Base-by-base conservation (phyloP, 2,329 filamentous ascomycete species). In the Dendryphion nanum region DNA sequence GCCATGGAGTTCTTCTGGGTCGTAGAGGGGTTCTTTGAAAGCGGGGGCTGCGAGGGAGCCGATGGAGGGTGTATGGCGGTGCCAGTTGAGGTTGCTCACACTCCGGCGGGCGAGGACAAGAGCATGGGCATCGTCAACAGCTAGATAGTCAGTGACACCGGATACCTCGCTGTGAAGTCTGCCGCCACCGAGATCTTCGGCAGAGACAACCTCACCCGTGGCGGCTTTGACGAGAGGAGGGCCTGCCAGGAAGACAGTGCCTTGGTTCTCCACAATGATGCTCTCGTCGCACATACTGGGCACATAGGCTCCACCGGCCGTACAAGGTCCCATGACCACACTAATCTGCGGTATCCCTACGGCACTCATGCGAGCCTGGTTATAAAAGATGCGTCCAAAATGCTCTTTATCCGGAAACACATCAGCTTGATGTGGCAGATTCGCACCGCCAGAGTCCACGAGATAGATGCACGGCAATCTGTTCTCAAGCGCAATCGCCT, bases 311-410 rank as follows among this genome's bases (percentile, higher is more conserved):
- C 91, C 91, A 35, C 91, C 91, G 2, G 91, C 91, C 1, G 93
- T 98, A 69, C 93, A 98, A 30, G 91, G 87, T 1, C 91, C 91
- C 91, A 98, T 96, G 32, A 98, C 91, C 2, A 96, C 89, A 7
- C 88, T 84, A 52, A 98, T 86, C 61, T 97, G 91, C 1, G 91
- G 91, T 45, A 97, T 95, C 4, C 89, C 89, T 50, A 83, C 71
- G 2, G 85, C 79, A 51, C 86, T 93, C 89, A 97, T 95, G 57
- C 88, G 78, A 3, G 93, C 91, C 68, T 98, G 91, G 70, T 98
- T 96, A 76, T 86, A 98, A 75, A 98, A 98, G 63, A 97, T 95
- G 50, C 91, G 87, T 23, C 91, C 89, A 61, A 98, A 97, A 67
- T 97, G 91, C 38, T 96, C 89, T 49, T 83, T 78, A 65, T 97